phyloP scores from a whole-genome alignment of 768 basidiomycete species.

The Chalciporus sphaerocephalus region DNA sequence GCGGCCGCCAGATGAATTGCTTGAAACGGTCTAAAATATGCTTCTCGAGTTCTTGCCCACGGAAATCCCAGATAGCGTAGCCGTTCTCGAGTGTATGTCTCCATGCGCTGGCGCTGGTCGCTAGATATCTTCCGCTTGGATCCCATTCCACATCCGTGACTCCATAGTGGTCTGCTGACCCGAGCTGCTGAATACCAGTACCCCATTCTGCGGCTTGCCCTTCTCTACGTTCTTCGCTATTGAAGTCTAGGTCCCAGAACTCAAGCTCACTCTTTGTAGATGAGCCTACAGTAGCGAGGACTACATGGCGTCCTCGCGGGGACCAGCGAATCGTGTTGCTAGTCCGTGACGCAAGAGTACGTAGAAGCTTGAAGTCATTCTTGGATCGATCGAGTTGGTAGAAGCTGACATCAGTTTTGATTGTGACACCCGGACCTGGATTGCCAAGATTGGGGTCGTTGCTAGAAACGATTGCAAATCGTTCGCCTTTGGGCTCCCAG shows the following conservation, averaged over 20 bases:
- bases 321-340: slow-evolving; percentile 97
- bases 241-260: slow-evolving; percentile 98
- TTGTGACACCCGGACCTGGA: slow-evolving; percentile 84
- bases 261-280: slow-evolving; percentile 95
- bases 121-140: slow-evolving; percentile 89
- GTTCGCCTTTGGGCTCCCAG: slow-evolving; percentile 97
- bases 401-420: slow-evolving; percentile 95
- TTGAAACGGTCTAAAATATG: slow-evolving; percentile 93
- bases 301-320: slow-evolving; percentile 91
- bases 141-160: slow-evolving; percentile 99
- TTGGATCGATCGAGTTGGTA: slow-evolving; percentile 90
- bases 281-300: slow-evolving; percentile 93
- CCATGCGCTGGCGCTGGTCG: slow-evolving; percentile 93
- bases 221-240: slow-evolving; percentile 50
- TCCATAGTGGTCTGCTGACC: slow-evolving; percentile 90
- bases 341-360: slow-evolving; percentile 79
- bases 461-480: slow-evolving; percentile 93
- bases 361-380: slow-evolving; percentile 89
- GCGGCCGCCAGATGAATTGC: slow-evolving; percentile 97
- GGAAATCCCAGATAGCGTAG: slow-evolving; percentile 96
- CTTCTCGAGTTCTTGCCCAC: slow-evolving; percentile 90
- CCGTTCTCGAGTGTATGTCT: slow-evolving; percentile 94
- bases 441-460: slow-evolving; percentile 91
- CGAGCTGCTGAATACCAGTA: slow-evolving; percentile 77
- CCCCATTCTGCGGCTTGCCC: slow-evolving; percentile 68